Conservation (phyloP, 2,329 filamentous ascomycete species). For the Penicillium vulpinum region DNA sequence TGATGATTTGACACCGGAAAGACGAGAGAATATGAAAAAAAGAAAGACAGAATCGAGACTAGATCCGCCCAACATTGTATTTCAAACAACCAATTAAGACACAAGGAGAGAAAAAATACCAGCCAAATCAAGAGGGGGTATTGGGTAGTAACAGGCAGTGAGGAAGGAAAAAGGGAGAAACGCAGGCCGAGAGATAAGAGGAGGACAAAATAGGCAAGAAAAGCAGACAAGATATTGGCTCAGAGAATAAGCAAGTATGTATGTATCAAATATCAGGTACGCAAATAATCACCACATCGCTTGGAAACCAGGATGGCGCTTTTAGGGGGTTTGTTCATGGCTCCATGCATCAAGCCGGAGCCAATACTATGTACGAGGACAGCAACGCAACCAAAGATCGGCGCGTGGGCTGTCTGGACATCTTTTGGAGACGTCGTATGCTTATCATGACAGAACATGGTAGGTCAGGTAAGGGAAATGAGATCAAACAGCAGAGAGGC, state of each 20-base stretch:
- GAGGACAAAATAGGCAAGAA: not conserved
- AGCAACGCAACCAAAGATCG: not conserved
- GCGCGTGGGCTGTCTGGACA: not conserved
- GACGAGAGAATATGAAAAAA: not conserved
- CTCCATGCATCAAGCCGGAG: constrained; percentile 18
- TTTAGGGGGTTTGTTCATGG: constrained; percentile 20
- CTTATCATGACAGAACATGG: not conserved
- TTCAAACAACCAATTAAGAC: constrained; percentile 5
- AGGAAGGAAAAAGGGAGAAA: not conserved
- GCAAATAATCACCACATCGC: constrained; percentile 11
- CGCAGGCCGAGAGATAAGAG: not conserved
- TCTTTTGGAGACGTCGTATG: not conserved
- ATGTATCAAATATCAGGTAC: constrained; percentile 4
- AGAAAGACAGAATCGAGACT: not conserved
- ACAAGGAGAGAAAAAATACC: constrained; percentile 22
- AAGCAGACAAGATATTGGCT: not conserved
- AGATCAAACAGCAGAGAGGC: not conserved
- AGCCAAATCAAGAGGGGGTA: constrained; percentile 24
- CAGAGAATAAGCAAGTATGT: not conserved
- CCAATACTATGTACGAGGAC: constrained; percentile 25
- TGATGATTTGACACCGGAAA: not conserved
- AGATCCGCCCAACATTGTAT: constrained; percentile 8
- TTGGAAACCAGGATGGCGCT: constrained; percentile 10
- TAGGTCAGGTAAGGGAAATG: not conserved
- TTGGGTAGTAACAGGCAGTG: constrained; percentile 11